Conservation (phyloP, 768 basidiomycete genomes). For the Suillus subluteus region DNA sequence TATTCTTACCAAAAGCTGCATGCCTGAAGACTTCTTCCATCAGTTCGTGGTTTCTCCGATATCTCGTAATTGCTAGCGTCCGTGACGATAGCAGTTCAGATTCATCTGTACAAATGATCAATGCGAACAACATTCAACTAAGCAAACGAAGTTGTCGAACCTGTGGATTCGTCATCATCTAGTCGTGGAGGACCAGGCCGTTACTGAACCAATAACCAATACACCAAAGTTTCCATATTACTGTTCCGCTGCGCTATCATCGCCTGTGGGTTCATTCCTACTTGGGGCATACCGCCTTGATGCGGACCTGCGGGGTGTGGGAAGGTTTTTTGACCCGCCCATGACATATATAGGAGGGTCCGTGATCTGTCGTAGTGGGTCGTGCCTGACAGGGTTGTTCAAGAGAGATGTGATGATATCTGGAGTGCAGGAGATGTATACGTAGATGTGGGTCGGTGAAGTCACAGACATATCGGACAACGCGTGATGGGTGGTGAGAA, state of each 20-base stretch:
- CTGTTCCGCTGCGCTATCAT: slow-evolving; percentile 75
- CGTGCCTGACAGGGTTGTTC: slow-evolving; percentile 66
- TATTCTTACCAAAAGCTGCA: slow-evolving; percentile 60
- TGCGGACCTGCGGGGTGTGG: slow-evolving; percentile 37
- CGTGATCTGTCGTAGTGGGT: slow-evolving; percentile 68
- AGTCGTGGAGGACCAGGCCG: slow-evolving; percentile 36
- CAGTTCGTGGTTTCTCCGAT: slow-evolving; percentile 79
- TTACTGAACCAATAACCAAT: slow-evolving; percentile 22
- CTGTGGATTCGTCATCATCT: slow-evolving; percentile 71
- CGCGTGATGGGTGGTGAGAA: slow-evolving; percentile 14
- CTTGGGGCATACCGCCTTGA: slow-evolving; percentile 31
- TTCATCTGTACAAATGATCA: slow-evolving; percentile 49
- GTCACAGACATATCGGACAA: not conserved
- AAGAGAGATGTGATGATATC: slow-evolving; percentile 61
- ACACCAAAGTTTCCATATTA: slow-evolving; percentile 72
- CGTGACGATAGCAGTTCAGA: slow-evolving; percentile 69
- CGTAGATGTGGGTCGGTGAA: not conserved
- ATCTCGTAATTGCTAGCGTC: slow-evolving; percentile 70
- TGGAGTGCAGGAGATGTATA: slow-evolving; percentile 28
- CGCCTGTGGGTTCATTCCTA: slow-evolving; percentile 49
- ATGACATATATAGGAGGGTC: slow-evolving; percentile 67
- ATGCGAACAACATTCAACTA: too few species aligned
- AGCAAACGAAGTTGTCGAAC: slow-evolving; percentile 33
- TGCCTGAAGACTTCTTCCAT: slow-evolving; percentile 83
- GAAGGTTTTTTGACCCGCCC: slow-evolving; percentile 65